Evolutionary conservation across 2,329 filamentous ascomycete species (phyloP).

Genomic region (Purpureocillium takamizusanense): DNA sequence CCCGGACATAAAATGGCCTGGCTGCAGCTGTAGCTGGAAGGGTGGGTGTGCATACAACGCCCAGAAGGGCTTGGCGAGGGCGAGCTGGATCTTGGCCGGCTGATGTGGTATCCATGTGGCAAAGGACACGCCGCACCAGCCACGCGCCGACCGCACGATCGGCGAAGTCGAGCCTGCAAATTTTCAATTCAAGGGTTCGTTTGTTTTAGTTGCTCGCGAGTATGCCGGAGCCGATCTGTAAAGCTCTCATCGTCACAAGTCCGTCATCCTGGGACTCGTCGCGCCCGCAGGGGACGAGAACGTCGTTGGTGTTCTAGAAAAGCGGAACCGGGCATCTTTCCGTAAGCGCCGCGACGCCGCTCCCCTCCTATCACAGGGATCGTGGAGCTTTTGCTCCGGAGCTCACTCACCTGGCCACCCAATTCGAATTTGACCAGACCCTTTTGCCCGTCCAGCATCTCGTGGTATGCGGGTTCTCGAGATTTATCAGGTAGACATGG

Average conservation of each 20-base stretch:
- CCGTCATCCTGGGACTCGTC: no score
- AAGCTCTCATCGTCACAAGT: no score
- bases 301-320: constrained; percentile 5
- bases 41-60: no score
- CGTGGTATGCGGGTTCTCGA: constrained; percentile 3
- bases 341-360: constrained; percentile 3
- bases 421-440: constrained; percentile 3
- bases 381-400: constrained; percentile 8
- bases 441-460: constrained; percentile 3
- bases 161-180: background rate
- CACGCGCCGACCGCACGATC: background rate
- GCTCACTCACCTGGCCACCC: background rate
- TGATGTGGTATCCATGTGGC: no score
- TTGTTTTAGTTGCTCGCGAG: no score
- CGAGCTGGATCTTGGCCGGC: no score
- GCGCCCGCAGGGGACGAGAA: background rate
- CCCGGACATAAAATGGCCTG: no score
- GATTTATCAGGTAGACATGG: constrained; percentile 4
- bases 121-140: no score
- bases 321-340: constrained; percentile 5
- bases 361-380: constrained; percentile 4
- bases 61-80: no score
- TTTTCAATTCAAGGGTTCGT: no score
- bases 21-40: no score
- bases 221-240: no score